A percentile compares a stretch with the other conserved stretches of the same genome.
phyloP scores from a whole-genome alignment of 768 basidiomycete genomes.

The Pulveroboletus sp. region DNA sequence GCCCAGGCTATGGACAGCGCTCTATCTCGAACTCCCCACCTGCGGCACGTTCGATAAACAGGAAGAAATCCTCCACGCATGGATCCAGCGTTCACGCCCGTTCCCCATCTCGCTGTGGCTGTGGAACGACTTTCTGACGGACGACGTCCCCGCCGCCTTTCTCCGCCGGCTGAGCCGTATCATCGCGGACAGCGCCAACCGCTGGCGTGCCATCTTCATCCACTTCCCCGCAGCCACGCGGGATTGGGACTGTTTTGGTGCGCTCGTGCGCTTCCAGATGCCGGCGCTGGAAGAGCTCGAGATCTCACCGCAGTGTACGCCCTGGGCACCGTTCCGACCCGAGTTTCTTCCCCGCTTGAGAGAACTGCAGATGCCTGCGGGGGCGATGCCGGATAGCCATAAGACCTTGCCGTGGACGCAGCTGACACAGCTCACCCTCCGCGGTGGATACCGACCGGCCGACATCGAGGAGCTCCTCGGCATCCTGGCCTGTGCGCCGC shows the following conservation, averaged over 20 bases:
- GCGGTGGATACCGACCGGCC: conserved; percentile 26
- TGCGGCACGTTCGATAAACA: conserved; percentile 19
- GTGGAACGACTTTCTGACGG: conserved; percentile 31
- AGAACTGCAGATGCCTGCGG: conserved; percentile 29
- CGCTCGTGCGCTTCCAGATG: conserved; percentile 20
- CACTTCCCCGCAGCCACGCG: conserved; percentile 27
- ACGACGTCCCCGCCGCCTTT: conserved; percentile 25
- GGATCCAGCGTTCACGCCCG: conserved; percentile 26
- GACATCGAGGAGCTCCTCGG: conserved; percentile 24
- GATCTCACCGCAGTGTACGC: conserved; percentile 29
- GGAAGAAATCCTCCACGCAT: conserved; percentile 22
- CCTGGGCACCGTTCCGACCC: conserved; percentile 29
- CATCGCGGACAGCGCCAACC: conserved; percentile 22
- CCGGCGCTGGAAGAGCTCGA: conserved; percentile 30
- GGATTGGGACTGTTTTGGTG: conserved; percentile 26
- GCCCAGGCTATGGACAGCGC: conserved; percentile 29
- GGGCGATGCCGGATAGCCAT: conserved; percentile 30
- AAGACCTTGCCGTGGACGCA: conserved; percentile 31
- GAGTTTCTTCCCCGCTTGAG: conserved; percentile 21
- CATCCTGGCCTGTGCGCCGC: conserved; percentile 24
- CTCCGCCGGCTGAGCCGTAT: conserved; percentile 19
- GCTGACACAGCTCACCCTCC: conserved; percentile 29
- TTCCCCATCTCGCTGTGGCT: conserved; percentile 26
- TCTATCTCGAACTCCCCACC: conserved; percentile 29
- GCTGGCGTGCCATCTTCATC: conserved; percentile 30